Base-by-base conservation (phyloP, 371 early-diverging fungal genomes). In the Rhizopus stolonifer region DNA sequence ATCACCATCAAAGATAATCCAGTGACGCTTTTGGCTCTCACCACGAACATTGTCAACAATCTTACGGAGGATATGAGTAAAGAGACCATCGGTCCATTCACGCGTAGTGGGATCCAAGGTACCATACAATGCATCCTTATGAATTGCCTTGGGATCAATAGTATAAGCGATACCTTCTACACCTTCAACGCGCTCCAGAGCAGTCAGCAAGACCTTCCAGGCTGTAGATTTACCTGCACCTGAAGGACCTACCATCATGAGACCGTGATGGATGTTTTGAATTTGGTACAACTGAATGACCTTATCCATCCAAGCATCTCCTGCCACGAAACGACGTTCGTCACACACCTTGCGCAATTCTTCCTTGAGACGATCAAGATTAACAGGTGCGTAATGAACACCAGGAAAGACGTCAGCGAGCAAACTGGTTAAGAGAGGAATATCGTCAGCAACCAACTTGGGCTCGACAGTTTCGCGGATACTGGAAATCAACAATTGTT, bases 1-100 rank as follows among this genome's bases (percentile, higher is more conserved):
- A 78, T 96, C 98, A 61, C 99, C 98, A 74, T 99, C 99, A 74
- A 99, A 99, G 25, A 99, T 87, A 59, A 99, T 98, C 99, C 99
- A 99, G 65, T 97, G 96, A 15, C 96, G 88, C 63, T 89, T 90
- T 31, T 78, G 54, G 52, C 87, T 88, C 76, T 99, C 98, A 52
- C 98, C 98, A 67, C 97, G 89, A n/a, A 94, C 94, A 48, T 98
- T 94, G 64, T 96, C 96, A 15, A 98, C 85, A 61, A 97, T 98
- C 72, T 94, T 93, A 54, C 99, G 90, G 49, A 99, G 80, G 31
- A 98, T 88, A 56, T 91, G 92, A 10, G 99, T 99, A 59, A 99
- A 99, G 42, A 97, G 74, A 58, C 99, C 98, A 68, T 99, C 99
- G 4, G 92, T 96, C 99, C 99, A 99, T 70, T 99, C 99, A 58